A percentile compares a stretch with the other conserved stretches of the same genome.
Conservation (phyloP, 768 basidiomycete species). For the Hericium rajendrae region DNA sequence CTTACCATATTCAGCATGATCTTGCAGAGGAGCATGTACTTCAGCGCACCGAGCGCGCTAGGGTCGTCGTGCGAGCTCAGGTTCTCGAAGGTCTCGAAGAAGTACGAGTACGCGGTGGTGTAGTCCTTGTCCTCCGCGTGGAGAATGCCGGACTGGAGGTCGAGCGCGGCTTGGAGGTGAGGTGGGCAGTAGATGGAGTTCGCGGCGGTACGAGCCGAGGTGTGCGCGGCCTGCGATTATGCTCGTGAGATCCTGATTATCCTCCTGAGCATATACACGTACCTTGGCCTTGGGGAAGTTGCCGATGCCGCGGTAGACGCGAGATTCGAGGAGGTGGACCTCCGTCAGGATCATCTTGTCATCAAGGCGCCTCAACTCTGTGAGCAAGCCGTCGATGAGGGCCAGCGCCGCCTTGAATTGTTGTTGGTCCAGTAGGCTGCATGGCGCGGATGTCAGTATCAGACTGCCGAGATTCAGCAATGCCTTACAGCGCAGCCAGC, state of each 20-base stretch:
- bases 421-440: slow-evolving; percentile 62
- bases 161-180: slow-evolving; percentile 48
- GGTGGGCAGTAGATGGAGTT: slow-evolving; percentile 93
- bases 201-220: slow-evolving; percentile 86
- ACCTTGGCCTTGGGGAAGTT: slow-evolving; percentile 91
- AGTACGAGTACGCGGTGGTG: slow-evolving; percentile 94
- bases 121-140: slow-evolving; percentile 98
- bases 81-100: slow-evolving; percentile 94
- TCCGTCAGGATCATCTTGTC: slow-evolving; percentile 98
- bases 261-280: slow-evolving; percentile 7
- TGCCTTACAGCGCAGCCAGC: slow-evolving; percentile 58
- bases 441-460: slow-evolving; percentile 5
- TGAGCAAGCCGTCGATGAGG: slow-evolving; percentile 79
- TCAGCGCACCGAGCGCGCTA: slow-evolving; percentile 71
- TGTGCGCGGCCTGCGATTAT: slow-evolving; percentile 62
- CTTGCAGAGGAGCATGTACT: slow-evolving; percentile 98
- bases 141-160: slow-evolving; percentile 69
- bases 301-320: slow-evolving; percentile 82
- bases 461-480: neutral
- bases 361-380: slow-evolving; percentile 86
- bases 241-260: neutral
- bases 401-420: slow-evolving; percentile 72
- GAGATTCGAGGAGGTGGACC: slow-evolving; percentile 87
- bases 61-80: slow-evolving; percentile 61
- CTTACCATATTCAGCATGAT: slow-evolving; percentile 89